Evolutionary conservation across 345 rosid species (phyloP), one percentile per base, ranked within the genome.

Genomic region (Citrus reticulata): DNA sequence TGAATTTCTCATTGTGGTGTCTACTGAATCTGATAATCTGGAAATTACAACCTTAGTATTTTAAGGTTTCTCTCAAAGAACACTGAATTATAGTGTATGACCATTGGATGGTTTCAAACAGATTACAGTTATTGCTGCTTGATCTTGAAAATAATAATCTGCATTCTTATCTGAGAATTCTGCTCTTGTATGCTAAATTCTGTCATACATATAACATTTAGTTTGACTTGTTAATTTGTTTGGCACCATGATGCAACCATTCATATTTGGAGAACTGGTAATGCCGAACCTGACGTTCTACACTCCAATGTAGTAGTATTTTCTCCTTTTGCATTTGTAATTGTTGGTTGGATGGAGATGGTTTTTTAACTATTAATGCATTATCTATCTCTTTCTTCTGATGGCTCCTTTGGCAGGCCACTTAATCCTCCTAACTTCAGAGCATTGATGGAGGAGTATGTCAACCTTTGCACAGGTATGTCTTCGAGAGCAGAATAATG

Each of bases 381-480:
- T 60, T 60, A 13, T 68, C 67, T 55, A n/a, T 57, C 19, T 68
- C 67, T 70, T 77, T 77, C 8, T 64, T 49, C 29, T 71, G 55
- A 37, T 75, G 16, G 7, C 32, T 7, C 34, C 74, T 76, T 67
- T 70, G 81, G 64, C 87, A 93, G 98, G 98, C 99, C 98, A 63
- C 78, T 75, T 72, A 60, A 78, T 79, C 96, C 96, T 71, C 76
- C 76, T 7, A 85, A 87, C 83, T 88, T 91, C 68, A 88, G 88
- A 79, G 73, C 32, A 61, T 42, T 86, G 59, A 87, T 89, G 98
- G 96, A 95, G 75, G 93, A 92, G 81, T 95, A 95, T 77, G 37
- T 81, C 54, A 79, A 66, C 49, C 92, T 90, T 16, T 93, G 99
- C 87, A 89, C 90, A 84, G 97, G 98, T 84, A 81, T 80, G 72